Base-by-base conservation (phyloP, 106 monocot species). In the Posidonia australis region DNA sequence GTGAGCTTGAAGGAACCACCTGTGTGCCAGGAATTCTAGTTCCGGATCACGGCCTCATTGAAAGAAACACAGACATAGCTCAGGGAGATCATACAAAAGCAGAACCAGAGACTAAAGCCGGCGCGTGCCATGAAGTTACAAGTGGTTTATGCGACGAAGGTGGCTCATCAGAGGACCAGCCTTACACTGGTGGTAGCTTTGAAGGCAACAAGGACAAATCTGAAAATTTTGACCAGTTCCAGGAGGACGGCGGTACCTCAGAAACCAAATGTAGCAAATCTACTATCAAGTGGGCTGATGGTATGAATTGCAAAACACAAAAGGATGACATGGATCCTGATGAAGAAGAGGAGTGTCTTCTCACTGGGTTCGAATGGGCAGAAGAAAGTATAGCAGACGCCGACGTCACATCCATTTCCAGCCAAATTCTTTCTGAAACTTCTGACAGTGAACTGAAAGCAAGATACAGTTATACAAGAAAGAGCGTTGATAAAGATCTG, bases 401-500 rank as follows among this genome's bases (percentile, higher is more conserved):
- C 13, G 31, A 20, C 18, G n/a, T 1, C 46, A 23, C 14, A 19
- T 10, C 22, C 30, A 58, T 13, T 21, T 16, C 44, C 29, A 31
- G 13, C 24, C 0, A 2, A 18, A 7, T 19, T 49, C 31, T 10
- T 25, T 21, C 42, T 24, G 55, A 27, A 58, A 29, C 26, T 45
- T 45, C 1, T 26, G n/a, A 24, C 44, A 19, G 12, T 58, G 41
- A 61, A 32, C 23, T 51, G 49, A 60, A 61, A 51, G 26, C 58
- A 44, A 63, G 19, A 53, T 44, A 25, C 41, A 65, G 11, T 12
- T 61, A 69, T 6, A 19, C 22, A 13, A 72, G 48, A 56, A 78
- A 54, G 44, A 74, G 17, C 54, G 54, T 31, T 1, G 57, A 62
- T 0, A 75, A 77, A 47, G 74, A 79, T 28, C 9, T 3, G 13